Base-by-base conservation (phyloP, 2,329 filamentous ascomycete genomes). In the Fonsecaea erecta region DNA sequence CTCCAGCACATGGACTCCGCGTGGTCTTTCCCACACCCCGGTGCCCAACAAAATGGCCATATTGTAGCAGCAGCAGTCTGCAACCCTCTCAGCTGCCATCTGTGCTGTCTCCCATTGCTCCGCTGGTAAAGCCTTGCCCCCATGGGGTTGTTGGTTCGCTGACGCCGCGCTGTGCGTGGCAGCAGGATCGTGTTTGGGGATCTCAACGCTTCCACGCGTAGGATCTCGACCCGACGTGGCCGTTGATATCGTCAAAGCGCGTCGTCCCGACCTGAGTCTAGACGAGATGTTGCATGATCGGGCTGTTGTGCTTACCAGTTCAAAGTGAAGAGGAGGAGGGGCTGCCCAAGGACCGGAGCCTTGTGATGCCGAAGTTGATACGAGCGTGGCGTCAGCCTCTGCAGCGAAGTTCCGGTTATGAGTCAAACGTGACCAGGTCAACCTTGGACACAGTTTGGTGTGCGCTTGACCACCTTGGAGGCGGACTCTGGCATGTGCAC, bases 1-100 rank as follows among this genome's bases (percentile, higher is more conserved):
- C 52, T 34, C 52, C 52, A 53, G 52, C 52, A 53, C 52, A 53
- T 53, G 52, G 26, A 53, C 28, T 35, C 52, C 52, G 52, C 52
- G 52, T 53, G 52, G 52, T 30, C 52, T 3, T 18, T 12, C 16
- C 16, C 32, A 18, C 26, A 21, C 52, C 52, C 26, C 52, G 14
- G 16, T 34, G 52, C 52, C 52, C 52, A 53, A 53, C 52, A 53
- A 28, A 53, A 32, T 18, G 43, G 9, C 37, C 37, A 40, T n/a
- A 40, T 40, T 16, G 37, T 40, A 40, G 37, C 37, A 40, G 37
- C 11, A 11, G 21, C 4, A 26, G 43, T 12, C 21, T 48, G 43
- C 21, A 48, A 48, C 43, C 43, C 9, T 48, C 21, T 26, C 52
- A n/a, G 2, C 52, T 53, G 28, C 32, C 26, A 32, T 12, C 52